Evolutionary conservation across 805 yeast genomes (phyloP), one percentile per base, ranked within the genome.

Genomic region (Ogataea minuta): DNA sequence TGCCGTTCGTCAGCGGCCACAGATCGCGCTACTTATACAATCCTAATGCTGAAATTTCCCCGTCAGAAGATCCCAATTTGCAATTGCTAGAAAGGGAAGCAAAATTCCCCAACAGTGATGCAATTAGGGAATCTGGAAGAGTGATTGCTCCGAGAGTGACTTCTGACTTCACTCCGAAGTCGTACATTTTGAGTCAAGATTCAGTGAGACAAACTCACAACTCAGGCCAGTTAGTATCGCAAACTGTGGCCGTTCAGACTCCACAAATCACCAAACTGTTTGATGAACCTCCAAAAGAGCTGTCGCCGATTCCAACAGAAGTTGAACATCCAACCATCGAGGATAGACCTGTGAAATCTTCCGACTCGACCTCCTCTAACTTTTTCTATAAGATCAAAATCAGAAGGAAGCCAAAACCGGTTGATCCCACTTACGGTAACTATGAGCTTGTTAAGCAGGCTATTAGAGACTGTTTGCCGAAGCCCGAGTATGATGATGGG

Each of bases 401-500:
- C n/a, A 49, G 59, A 40, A 48, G 50, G 34, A 52, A 48, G 15
- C 34, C 38, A 9, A 57, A 50, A 30, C 39, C 28, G 10, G 27
- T 30, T 14, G 48, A 57, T 37, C 57, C 56, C 17, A 56, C 60
- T 11, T 45, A 30, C 28, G 54, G 50, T 5, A 57, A 63, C 19
- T 66, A 63, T 31, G 62, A 62, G 1, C 45, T 55, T 1, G 64
- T 71, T 6, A 57, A 57, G 28, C 56, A 56, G 25, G 73, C 64
- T 6, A 71, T 74, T 17, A 50, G 46, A 32, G 53, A 55, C 11
- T 48, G 53, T 14, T 48, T 70, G 19, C 58, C 61, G 13, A 48
- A 51, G 39, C 57, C 68, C 15, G 54, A 71, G 13, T 80, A 75
- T 56, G 90, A 83, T 52, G 81, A 79, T 48, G 79, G 77, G 25